Percentiles rank a stretch among this genome's conserved stretches.
phyloP scores from a whole-genome alignment of 2,329 filamentous ascomycete species.

The Diaporthe citri region DNA sequence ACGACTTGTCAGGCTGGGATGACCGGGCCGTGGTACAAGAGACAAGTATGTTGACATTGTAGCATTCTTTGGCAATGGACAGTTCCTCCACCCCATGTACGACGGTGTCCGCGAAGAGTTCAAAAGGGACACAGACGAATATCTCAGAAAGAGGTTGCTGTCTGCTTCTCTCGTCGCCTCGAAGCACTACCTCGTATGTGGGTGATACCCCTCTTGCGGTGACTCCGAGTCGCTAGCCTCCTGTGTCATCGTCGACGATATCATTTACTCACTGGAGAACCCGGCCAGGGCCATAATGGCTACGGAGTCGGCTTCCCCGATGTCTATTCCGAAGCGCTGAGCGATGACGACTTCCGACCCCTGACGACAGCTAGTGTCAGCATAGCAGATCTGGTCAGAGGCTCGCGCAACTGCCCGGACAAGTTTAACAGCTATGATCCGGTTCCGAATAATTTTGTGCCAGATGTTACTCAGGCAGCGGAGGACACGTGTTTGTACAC shows the following conservation, averaged over 20 bases:
- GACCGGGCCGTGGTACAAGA: too few species aligned
- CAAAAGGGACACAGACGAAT: too few species aligned
- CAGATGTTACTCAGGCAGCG: not conserved
- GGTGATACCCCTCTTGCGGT: not conserved
- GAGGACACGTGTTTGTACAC: not conserved
- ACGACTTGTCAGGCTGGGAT: not conserved
- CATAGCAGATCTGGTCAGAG: not conserved
- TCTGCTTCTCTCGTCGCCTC: too few species aligned
- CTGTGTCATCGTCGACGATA: not conserved
- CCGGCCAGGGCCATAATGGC: not conserved
- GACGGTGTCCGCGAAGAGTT: too few species aligned
- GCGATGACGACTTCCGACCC: not conserved
- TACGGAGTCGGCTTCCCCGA: not conserved
- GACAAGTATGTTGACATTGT: too few species aligned
- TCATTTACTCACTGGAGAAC: not conserved
- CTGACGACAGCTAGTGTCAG: not conserved
- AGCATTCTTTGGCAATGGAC: too few species aligned
- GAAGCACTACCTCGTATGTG: too few species aligned
- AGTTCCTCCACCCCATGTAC: too few species aligned
- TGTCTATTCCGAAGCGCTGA: not conserved
- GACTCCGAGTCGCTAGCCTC: not conserved
- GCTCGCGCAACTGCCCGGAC: not conserved
- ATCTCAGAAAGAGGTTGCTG: too few species aligned
- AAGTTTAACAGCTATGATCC: not conserved
- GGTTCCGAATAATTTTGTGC: not conserved